These are phyloP conservation scores for Kazachstania psychrophila DNA, from an alignment of 805 yeast genomes.

Conservation along the genomic window DNA sequence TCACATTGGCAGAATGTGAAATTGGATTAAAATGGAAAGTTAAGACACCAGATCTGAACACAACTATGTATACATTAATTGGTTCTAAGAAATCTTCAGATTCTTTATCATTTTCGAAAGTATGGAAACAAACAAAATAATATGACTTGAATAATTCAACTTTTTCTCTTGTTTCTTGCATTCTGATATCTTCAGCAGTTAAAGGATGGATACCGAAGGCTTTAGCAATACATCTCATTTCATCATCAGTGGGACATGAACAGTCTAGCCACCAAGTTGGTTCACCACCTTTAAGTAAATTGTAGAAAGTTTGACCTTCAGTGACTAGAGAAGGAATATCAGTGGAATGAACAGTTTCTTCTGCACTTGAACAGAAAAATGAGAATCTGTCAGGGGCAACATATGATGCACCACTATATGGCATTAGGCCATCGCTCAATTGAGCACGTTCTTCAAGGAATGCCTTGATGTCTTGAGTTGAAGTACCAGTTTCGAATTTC, in stretches of 20 bases:
- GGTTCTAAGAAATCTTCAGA: slow-evolving; percentile 79
- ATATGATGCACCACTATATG: slow-evolving; percentile 5
- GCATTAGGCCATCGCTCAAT: background rate
- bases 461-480: background rate
- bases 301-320: slow-evolving; percentile 55
- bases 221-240: slow-evolving; percentile 84
- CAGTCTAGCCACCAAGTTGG: slow-evolving; percentile 97
- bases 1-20: slow-evolving; percentile 61
- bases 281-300: slow-evolving; percentile 60
- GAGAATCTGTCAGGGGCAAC: slow-evolving; percentile 68
- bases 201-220: slow-evolving; percentile 96
- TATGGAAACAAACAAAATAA: slow-evolving; percentile 93
- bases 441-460: background rate
- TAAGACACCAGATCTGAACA: slow-evolving; percentile 56
- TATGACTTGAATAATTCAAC: slow-evolving; percentile 85
- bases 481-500: background rate
- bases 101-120: slow-evolving; percentile 77
- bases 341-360: slow-evolving; percentile 83
- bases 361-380: slow-evolving; percentile 71
- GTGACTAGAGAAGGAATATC: slow-evolving; percentile 69
- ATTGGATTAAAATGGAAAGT: slow-evolving; percentile 65
- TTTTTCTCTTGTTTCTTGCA: slow-evolving; percentile 95
- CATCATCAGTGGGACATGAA: slow-evolving; percentile 86
- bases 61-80: slow-evolving; percentile 65
- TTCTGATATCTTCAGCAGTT: slow-evolving; percentile 93